Base-by-base conservation (phyloP, 192 early-diverging fungal species). In the Linnemannia elongata region DNA sequence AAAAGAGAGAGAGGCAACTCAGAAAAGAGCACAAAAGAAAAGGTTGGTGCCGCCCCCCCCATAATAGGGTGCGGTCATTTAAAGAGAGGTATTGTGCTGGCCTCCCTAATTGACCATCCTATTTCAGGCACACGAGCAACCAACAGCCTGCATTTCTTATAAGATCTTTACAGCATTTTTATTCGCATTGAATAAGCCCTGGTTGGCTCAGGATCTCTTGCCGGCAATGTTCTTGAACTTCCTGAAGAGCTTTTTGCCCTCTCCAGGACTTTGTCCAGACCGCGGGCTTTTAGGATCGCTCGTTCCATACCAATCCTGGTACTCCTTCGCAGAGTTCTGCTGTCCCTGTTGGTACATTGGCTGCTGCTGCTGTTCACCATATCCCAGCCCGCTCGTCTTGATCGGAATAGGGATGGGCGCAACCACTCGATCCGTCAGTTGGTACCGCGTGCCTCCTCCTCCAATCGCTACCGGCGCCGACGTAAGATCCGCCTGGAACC, bases 141-240 rank as follows among this genome's bases (percentile, higher is more conserved):
- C 24, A 0, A 4, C 52, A 24, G 5, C 52, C 5, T 54, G 22
- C 55, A 57, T 18, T 27, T n/a, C n/a, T n/a, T n/a, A n/a, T n/a
- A n/a, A n/a, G n/a, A 45, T 12, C 3, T 17, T 49, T 49, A 49
- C 5, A 17, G 0, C 49, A 52, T 52, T 52, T 52, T 52, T 52
- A 52, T 52, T 52, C 20, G 5, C 49, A 52, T 52, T 52, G 22
- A 13, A 18, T 15, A 52, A 17, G 49, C 49, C 49, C 17, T 6
- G 3, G 13, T 66, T 33, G n/a, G 60, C 54, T 71, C 63, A 78
- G 13, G 69, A 38, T 52, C 77, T 69, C 69, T 78, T 78, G 44
- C 27, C 60, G 3, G 69, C 36, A 39, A 74, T 80, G 22, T 68
- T 63, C 6, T 72, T 71, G 39, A 80, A 60, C 79, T 80, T 80